A percentile compares a stretch with the other conserved stretches of the same genome.
phyloP scores from a whole-genome alignment of 352 stramenopile genomes.

The Pythium aristosporum region DNA sequence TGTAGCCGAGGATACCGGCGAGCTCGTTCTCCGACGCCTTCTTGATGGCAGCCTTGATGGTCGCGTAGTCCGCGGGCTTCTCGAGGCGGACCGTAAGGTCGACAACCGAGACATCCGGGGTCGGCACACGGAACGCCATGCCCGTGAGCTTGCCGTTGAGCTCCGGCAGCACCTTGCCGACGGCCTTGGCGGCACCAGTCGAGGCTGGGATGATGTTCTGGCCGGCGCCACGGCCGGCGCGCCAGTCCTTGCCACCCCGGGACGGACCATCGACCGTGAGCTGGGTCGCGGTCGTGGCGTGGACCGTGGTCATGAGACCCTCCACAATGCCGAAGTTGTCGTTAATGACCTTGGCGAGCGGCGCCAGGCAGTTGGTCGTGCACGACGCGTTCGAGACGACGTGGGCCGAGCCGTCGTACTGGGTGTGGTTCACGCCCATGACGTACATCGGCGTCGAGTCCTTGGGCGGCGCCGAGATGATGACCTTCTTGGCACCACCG shows the following conservation, averaged over 20 bases:
- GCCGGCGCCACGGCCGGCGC: conserved; percentile 88
- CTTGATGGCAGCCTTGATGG: conserved; percentile 92
- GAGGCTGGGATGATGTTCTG: conserved; percentile 93
- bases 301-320: conserved; percentile 51
- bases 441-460: conserved; percentile 95
- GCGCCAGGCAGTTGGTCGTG: conserved; percentile 75
- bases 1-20: conserved; percentile 92
- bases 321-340: conserved; percentile 63
- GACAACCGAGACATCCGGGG: conserved; percentile 94
- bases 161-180: conserved; percentile 41
- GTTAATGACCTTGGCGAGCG: conserved; percentile 55
- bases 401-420: conserved; percentile 85
- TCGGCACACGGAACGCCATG: conserved; percentile 95
- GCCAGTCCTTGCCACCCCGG: conserved; percentile 93
- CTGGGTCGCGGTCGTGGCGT: conserved; percentile 82
- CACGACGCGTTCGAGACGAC: conserved; percentile 82
- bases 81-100: conserved; percentile 90
- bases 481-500: conserved; percentile 95
- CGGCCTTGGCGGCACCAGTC: conserved; percentile 63
- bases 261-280: conserved; percentile 94
- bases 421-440: conserved; percentile 93
- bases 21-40: conserved; percentile 86
- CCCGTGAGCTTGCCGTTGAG: conserved; percentile 93
- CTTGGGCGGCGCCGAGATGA: conserved; percentile 96
- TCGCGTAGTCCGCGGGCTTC: conserved; percentile 88